A percentile compares a stretch with the other conserved stretches of the same genome.
These are phyloP conservation scores for Crithidia expoeki DNA, from an alignment of 208 protist species.

Conservation along the genomic window DNA sequence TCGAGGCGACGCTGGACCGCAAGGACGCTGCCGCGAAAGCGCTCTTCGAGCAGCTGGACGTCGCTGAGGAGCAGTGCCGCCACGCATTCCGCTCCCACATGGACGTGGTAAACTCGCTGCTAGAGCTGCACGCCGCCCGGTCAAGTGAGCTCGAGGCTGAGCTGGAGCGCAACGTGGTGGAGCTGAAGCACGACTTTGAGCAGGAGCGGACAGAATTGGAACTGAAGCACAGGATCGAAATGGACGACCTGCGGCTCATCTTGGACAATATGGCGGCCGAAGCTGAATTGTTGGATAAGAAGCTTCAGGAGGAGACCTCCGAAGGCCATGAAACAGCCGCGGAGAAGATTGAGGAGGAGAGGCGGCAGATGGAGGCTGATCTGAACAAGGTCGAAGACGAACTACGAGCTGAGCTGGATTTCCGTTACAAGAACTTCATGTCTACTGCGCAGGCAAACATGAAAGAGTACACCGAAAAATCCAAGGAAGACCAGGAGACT, in stretches of 20 bases:
- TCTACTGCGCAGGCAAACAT: conserved; percentile 91
- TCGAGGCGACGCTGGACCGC: conserved; percentile 92
- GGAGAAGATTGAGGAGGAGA: conserved; percentile 93
- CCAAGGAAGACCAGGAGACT: conserved; percentile 94
- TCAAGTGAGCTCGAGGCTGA: conserved; percentile 84
- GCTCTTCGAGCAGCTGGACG: conserved; percentile 88
- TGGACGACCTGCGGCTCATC: conserved; percentile 87
- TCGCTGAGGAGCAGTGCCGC: conserved; percentile 94
- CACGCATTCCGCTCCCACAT: conserved; percentile 92
- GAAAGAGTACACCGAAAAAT: conserved; percentile 95
- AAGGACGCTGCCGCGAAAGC: conserved; percentile 93
- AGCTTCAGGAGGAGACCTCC: conserved; percentile 84
- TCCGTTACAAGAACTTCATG: conserved; percentile 93
- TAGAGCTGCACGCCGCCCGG: conserved; percentile 86
- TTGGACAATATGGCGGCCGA: conserved; percentile 90
- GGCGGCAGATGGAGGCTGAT: conserved; percentile 89
- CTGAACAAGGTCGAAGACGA: conserved; percentile 69
- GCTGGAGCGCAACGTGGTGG: conserved; percentile 90
- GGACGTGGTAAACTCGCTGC: conserved; percentile 88
- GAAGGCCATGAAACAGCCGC: conserved; percentile 90
- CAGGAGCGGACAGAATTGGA: conserved; percentile 87
- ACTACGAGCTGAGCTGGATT: conserved; percentile 79
- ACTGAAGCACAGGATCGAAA: conserved; percentile 80
- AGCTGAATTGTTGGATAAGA: conserved; percentile 88
- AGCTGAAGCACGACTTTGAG: conserved; percentile 93